Evolutionary conservation across 2,329 filamentous ascomycete species (phyloP), one percentile per base, ranked within the genome.

Genomic region (Dothistroma pini): DNA sequence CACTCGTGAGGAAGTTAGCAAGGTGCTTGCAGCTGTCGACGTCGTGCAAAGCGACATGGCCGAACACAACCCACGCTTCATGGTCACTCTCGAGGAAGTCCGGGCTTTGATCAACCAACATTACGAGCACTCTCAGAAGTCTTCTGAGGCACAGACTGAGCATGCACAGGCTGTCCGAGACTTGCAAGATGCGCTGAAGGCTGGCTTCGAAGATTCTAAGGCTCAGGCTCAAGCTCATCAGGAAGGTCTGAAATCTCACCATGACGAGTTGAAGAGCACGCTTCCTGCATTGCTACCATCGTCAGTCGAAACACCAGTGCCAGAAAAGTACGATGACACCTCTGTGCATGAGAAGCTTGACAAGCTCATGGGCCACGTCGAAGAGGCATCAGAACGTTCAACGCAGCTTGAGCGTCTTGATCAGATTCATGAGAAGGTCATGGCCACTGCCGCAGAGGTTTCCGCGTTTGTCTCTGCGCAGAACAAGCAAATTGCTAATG

Each of bases 21-120:
- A 91, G 71, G 86, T 90, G 11, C 80, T 92, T 41, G 83, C 83
- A 59, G 85, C 85, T 8, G 86, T 96, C 16, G 88, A 90, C 67
- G 86, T 86, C 25, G 80, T 97, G 1, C 89, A 96, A 71, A 88
- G 84, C 61, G 87, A 95, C 60, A 83, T 96, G 32, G 84, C 84
- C 9, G 92, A 97, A 73, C 89, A 89, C 66, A 89, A 97, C 68
- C 95, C 95, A 1, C 89, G 96, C 77, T 89, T 97, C 66, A 84
- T 97, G 60, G 88, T 93, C 57, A 86, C 90, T 0, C 85, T 99
- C 66, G 89, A 91, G 69, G 90, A 97, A 69, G 86, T 97, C n/a
- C 82, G 96, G 44, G 81, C 86, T 8, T 82, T 96, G 25, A 90
- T 96, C 58, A 89, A 86, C 25, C 86, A 96, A 72, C 93, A 97